Percentiles rank a stretch among this genome's conserved stretches.
These are phyloP conservation scores for Citrus hindsii DNA, from an alignment of 345 rosid genomes.

Conservation along the genomic window DNA sequence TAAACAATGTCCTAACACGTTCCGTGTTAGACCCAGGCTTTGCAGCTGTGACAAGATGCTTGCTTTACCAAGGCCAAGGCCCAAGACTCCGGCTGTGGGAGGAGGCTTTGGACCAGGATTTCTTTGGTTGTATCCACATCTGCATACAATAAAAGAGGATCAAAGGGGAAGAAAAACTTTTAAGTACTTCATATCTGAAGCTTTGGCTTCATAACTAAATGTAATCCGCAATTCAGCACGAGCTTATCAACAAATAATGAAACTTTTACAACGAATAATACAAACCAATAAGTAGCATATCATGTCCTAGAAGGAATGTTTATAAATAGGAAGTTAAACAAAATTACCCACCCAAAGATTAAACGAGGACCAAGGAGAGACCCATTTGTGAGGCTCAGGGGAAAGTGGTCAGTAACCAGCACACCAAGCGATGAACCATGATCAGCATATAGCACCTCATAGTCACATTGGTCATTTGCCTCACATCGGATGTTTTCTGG, in stretches of 20 bases:
- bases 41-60: conserved; percentile 66
- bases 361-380: conserved; percentile 38
- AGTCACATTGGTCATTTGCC: conserved; percentile 69
- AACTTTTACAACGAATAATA: neutral
- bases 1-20: conserved; percentile 81
- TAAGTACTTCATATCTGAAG: neutral
- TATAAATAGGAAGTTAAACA: neutral
- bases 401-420: conserved; percentile 56
- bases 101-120: conserved; percentile 46
- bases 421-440: conserved; percentile 74
- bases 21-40: conserved; percentile 36
- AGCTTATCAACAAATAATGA: neutral
- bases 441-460: conserved; percentile 73
- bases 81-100: conserved; percentile 73
- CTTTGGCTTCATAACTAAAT: neutral
- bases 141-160: conserved; percentile 15
- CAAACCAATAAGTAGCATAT: neutral
- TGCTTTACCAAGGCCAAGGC: conserved; percentile 71
- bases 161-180: neutral
- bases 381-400: conserved; percentile 53
- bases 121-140: conserved; percentile 80
- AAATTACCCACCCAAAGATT: conserved; percentile 67
- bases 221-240: neutral
- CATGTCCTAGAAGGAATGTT: neutral
- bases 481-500: conserved; percentile 37